Evolutionary conservation across 2,329 filamentous ascomycete species (phyloP), one percentile per base, ranked within the genome.

Genomic region (Didymella segeticola): DNA sequence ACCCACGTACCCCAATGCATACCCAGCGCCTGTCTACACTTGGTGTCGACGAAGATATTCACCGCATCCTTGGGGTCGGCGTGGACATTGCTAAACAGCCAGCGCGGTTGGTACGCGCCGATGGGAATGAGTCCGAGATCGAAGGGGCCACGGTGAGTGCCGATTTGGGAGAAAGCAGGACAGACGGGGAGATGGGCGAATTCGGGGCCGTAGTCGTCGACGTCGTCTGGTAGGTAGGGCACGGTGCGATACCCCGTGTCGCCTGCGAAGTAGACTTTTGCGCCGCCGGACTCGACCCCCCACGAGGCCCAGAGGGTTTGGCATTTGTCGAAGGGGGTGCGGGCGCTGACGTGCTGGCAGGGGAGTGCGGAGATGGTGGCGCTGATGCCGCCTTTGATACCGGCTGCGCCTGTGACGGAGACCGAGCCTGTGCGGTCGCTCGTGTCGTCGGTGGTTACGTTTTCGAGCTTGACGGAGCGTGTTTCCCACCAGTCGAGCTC

Each of bases 401-500:
- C 38, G 19, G 23, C 19, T 19, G 34, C 29, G 30, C 22, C 25
- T 56, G 58, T 58, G 37, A 57, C 50, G 15, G 57, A 61, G 19
- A 47, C 52, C 29, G 60, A 61, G 33, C 42, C 53, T 9, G 42
- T 53, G 38, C 43, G 42, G n/a, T 25, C 14, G 31, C 37, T 43
- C 8, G 22, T 37, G 23, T 39, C 43, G 29, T 29, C 20, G 12
- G n/a, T 11, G 1, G 19, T 9, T 1, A 47, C 29, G 3, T 41
- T 70, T 12, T 83, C 80, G 22, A 96, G 76, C 0, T 79, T 85
- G n/a, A 96, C 74, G 41, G 93, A 87, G 5, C 86, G 83, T 59
- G 90, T 88, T 63, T 96, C 88, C 93, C 93, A 97, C 93, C 93
- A 97, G 76, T 98, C 93, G 67, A 97, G 75, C 77, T 97, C 93